Evolutionary conservation across 2,329 filamentous ascomycete genomes (phyloP), one percentile per base, ranked within the genome.

Genomic region (Rhinocladiella similis): DNA sequence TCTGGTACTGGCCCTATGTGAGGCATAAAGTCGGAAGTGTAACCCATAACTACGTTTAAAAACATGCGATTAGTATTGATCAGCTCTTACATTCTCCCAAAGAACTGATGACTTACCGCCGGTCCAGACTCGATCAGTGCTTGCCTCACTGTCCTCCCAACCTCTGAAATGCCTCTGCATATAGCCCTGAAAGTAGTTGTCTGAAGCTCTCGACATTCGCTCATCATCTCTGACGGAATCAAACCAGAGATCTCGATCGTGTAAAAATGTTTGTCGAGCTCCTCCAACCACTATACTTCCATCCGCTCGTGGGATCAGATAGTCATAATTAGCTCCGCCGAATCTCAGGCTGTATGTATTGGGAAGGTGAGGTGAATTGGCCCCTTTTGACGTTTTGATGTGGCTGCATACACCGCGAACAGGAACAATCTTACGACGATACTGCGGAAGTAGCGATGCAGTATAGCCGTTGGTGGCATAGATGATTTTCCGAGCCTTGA

Each of bases 381-480:
- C 10, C 6, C 29, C 29, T 9, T 33, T 33, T 33, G 29, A 12
- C 10, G 29, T 33, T 12, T 9, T 49, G 43, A 54, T 54, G 22
- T 49, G 51, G 38, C 51, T 48, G 27, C 51, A 54, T n/a, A 54
- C 51, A 13, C 51, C 51, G 19, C 89, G 79, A 2, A 89, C 86
- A 0, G 91, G 91, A 2, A 92, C 83, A 61, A 96, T 87, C 5
- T 91, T 78, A 62, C 86, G 83, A 6, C 82, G 77, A 64, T 93
- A 87, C 36, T 75, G 69, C 0, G 89, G 89, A 1, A 92, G 74
- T 3, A 96, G 77, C 57, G 85, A 80, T 1, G 89, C 89, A 0
- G 90, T 92, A 70, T 96, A 94, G 3, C 79, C 91, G 67, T 96
- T 96, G 1, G 88, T 92, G 3, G 89, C 87, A 13, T 96, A 80